Evolutionary conservation across 179 eudicot species (phyloP), one percentile per base, ranked within the genome.

Genomic region (Nepenthes alata): DNA sequence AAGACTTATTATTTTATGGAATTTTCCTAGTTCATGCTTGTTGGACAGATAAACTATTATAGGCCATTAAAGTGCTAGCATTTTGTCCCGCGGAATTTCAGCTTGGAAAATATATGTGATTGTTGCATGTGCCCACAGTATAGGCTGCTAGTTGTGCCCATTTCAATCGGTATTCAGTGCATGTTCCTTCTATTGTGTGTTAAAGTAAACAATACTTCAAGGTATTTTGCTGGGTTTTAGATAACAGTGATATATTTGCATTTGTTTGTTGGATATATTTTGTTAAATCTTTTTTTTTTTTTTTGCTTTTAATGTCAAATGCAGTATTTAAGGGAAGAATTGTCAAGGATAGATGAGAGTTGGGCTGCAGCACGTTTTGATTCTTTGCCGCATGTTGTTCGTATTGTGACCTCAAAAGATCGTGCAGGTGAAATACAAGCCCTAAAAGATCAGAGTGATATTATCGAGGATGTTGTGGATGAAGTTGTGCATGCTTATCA

Each of bases 401-500:
- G 80, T 60, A 85, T 94, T 54, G 76, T 94, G 80, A 94, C 97
- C 55, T 84, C 99, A 36, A 87, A 90, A 87, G 95, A 94, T 55
- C 89, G 97, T 44, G 97, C 88, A 67, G 74, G 59, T 16, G 96
- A 87, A 63, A 80, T 82, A 34, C 82, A 76, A 54, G 55, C 73
- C 64, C 67, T 94, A 62, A 94, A 87, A 85, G 96, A 83, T 59
- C 90, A 94, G 74, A 94, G 95, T 70, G 94, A 94, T 67, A 70
- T 84, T 60, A 71, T 94, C 57, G 99, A 94, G 78, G 97, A 94
- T 70, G 97, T 90, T 72, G 99, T 94, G 62, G 87, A 94, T 64
- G 99, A 91, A 83, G 96, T 94, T 64, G 99, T 94, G 47, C 99
- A 94, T 74, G 94, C 95, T 58, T 94, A 87, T 72, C 99, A 94